Conservation (phyloP, 371 early-diverging fungal genomes). For the Mucor piriformis region DNA sequence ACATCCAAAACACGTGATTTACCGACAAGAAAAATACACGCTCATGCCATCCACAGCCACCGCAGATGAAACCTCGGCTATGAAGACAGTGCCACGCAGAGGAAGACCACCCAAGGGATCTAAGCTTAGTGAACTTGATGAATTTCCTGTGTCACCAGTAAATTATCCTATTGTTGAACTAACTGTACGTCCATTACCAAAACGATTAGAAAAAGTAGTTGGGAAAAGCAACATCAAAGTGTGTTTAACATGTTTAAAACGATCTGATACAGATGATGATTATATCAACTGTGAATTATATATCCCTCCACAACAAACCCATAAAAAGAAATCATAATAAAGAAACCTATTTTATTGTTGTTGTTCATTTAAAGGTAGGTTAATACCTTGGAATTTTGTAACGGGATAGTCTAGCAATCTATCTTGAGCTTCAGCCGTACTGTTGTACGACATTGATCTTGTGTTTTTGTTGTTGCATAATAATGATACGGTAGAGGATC, state of each 20-base stretch:
- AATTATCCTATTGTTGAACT: constrained; percentile 22
- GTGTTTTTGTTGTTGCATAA: constrained; percentile 13
- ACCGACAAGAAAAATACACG: constrained; percentile 23
- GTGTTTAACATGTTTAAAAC: constrained; percentile 48
- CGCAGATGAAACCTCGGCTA: background rate
- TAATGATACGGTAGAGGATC: constrained; percentile 25
- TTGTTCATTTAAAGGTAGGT: background rate
- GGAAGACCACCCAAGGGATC: constrained; percentile 52
- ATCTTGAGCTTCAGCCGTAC: constrained; percentile 14
- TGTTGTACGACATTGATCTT: constrained; percentile 11
- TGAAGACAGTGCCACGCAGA: constrained; percentile 32
- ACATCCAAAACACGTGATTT: constrained; percentile 29
- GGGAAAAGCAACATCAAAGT: constrained; percentile 37
- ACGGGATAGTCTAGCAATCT: constrained; percentile 4
- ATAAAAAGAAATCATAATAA: constrained; percentile 8
- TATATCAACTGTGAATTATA: constrained; percentile 31
- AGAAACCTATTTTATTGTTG: background rate
- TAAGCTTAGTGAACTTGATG: constrained; percentile 18
- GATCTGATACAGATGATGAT: constrained; percentile 40
- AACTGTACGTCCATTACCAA: constrained; percentile 45
- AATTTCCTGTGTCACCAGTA: background rate
- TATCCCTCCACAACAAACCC: constrained; percentile 30
- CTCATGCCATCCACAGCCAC: background rate
- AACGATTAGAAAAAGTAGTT: constrained; percentile 42
- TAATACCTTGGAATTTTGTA: constrained; percentile 24